These are phyloP conservation scores for Yamadazyma conglobata DNA, from an alignment of 1,139 yeast species.

Conservation along the genomic window DNA sequence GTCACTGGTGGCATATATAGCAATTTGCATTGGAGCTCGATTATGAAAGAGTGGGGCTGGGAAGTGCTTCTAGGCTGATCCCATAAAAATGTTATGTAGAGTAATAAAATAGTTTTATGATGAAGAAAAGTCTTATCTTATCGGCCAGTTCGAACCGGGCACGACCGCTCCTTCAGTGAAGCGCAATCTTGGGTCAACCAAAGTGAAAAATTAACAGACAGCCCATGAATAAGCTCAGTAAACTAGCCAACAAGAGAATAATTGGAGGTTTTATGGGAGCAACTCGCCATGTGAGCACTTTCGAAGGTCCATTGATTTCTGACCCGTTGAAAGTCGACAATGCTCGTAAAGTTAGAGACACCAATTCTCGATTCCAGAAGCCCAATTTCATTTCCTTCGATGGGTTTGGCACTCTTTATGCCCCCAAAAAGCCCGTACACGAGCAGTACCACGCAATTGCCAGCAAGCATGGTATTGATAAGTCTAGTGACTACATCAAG, in stretches of 20 bases:
- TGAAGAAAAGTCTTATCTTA: no score
- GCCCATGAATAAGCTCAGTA: no score
- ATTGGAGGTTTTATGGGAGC: no score
- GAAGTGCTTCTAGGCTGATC: constrained; percentile 51
- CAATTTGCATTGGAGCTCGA: constrained; percentile 63
- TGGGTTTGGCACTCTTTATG: constrained; percentile 63
- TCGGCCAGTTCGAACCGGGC: no score
- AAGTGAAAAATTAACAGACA: no score
- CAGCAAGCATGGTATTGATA: constrained; percentile 39
- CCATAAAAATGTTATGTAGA: no score
- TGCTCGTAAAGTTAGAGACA: constrained; percentile 27
- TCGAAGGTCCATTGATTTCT: constrained; percentile 17
- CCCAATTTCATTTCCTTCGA: constrained; percentile 62
- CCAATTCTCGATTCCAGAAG: constrained; percentile 26
- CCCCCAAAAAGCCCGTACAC: constrained; percentile 52
- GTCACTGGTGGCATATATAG: constrained; percentile 43
- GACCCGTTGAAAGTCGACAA: constrained; percentile 27
- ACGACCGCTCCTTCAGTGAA: no score
- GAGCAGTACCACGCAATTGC: constrained; percentile 52
- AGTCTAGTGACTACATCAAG: constrained; percentile 25
- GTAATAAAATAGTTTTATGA: no score
- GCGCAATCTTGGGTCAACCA: no score
- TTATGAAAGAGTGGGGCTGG: constrained; percentile 77
- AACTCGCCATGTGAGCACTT: no score
- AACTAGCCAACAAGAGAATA: no score